Percentiles rank a stretch among this genome's conserved stretches.
These are phyloP conservation scores for Mycena kentingensis DNA, from an alignment of 768 basidiomycete species.

Conservation along the genomic window DNA sequence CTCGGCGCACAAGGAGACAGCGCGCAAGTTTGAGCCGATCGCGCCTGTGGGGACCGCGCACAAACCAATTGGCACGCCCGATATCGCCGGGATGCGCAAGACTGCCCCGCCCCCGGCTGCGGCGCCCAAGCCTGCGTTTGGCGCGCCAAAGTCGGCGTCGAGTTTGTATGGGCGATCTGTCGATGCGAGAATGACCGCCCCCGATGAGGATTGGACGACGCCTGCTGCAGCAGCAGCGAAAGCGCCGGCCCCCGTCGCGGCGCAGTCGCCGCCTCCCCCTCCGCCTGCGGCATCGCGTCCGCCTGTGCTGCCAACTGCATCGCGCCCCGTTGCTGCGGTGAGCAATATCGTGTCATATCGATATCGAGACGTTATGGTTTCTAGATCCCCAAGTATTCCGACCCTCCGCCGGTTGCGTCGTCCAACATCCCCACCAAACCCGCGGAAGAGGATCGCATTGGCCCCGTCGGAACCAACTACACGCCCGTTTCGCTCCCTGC, in stretches of 20 bases:
- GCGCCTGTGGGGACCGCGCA: constrained; percentile 79
- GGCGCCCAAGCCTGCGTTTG: constrained; percentile 51
- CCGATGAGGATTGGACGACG: constrained; percentile 61
- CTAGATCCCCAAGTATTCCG: constrained; percentile 30
- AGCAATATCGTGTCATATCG: too few species aligned
- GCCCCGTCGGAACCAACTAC: constrained; percentile 84
- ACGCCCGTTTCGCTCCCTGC: constrained; percentile 82
- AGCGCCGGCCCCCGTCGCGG: constrained; percentile 45
- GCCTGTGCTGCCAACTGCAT: constrained; percentile 43
- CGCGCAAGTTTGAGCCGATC: constrained; percentile 76
- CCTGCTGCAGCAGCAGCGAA: constrained; percentile 33
- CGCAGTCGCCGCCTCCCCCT: constrained; percentile 41
- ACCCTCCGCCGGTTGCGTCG: constrained; percentile 41
- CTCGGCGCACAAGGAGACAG: constrained; percentile 75
- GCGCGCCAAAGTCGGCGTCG: constrained; percentile 40
- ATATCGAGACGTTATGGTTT: too few species aligned
- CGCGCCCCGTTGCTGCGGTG: constrained; percentile 48
- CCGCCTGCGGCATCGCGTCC: constrained; percentile 53
- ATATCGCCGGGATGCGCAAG: constrained; percentile 63
- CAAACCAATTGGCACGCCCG: constrained; percentile 71
- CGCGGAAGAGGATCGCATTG: constrained; percentile 79
- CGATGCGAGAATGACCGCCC: constrained; percentile 40
- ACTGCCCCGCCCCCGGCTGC: constrained; percentile 38
- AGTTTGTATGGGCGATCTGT: constrained; percentile 44
- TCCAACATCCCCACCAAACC: constrained; percentile 66